phyloP scores from a whole-genome alignment of 2,329 filamentous ascomycete species.

The Fusarium napiforme region DNA sequence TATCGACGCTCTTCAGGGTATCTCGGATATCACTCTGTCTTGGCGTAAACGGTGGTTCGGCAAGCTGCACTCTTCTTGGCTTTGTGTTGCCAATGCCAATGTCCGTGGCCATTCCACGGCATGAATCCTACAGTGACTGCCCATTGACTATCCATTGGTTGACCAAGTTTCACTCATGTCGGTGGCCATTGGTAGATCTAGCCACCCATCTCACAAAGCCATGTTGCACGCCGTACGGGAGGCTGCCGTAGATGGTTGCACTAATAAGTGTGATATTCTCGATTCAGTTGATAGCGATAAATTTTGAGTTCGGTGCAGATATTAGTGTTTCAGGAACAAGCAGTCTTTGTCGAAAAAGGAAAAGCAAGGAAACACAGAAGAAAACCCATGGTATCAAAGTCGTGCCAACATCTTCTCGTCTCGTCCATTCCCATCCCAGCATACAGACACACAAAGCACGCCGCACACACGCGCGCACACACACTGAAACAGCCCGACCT shows the following conservation, averaged over 20 bases:
- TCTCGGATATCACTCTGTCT: slow-evolving; percentile 20
- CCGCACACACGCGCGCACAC: not conserved
- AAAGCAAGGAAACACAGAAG: not conserved
- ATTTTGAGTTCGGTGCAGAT: slow-evolving; percentile 20
- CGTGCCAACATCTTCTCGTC: not conserved
- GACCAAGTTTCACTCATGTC: slow-evolving; percentile 1
- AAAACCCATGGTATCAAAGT: slow-evolving; percentile 14
- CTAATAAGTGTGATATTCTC: slow-evolving; percentile 12
- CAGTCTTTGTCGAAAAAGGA: slow-evolving; percentile 2
- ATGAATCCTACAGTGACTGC: not conserved
- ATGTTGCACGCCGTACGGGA: slow-evolving; percentile 16
- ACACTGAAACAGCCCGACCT: slow-evolving; percentile 24
- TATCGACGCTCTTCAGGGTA: slow-evolving; percentile 20
- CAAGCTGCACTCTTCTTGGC: not conserved
- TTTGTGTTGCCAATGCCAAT: not conserved
- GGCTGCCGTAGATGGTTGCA: slow-evolving; percentile 20
- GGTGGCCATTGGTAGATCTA: not conserved
- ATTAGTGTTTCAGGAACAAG: slow-evolving; percentile 19
- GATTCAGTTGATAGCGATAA: slow-evolving; percentile 11
- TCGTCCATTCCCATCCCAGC: not conserved
- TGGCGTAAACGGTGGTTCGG: slow-evolving; percentile 13
- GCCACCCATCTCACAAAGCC: not conserved
- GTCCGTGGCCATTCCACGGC: not conserved
- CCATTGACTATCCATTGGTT: slow-evolving; percentile 6
- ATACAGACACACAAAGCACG: not conserved